These are phyloP conservation scores for Agaricus bisporus DNA, from an alignment of 768 basidiomycete genomes.

Conservation along the genomic window DNA sequence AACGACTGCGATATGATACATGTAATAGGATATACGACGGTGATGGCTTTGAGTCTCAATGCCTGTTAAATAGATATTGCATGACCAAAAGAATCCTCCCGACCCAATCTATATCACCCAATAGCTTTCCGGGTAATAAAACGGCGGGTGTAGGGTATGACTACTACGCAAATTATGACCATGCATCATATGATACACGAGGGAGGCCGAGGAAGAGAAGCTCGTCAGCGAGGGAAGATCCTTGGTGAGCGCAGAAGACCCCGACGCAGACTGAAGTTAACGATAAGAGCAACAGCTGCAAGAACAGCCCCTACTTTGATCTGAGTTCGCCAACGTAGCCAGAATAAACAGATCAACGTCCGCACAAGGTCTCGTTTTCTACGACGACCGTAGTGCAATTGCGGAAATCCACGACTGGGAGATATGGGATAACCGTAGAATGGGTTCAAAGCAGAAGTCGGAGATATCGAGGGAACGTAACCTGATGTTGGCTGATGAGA, in stretches of 20 bases:
- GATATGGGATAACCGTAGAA: constrained; percentile 68
- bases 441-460: constrained; percentile 61
- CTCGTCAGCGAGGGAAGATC: constrained; percentile 3
- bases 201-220: constrained; percentile 1
- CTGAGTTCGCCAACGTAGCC: constrained; percentile 55
- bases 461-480: constrained; percentile 31
- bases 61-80: not conserved
- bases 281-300: constrained; percentile 20
- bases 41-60: not conserved
- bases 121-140: not conserved
- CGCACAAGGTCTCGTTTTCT: constrained; percentile 62
- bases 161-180: not conserved
- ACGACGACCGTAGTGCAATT: constrained; percentile 53
- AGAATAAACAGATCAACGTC: constrained; percentile 59
- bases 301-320: constrained; percentile 30
- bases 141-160: not conserved
- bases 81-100: not conserved
- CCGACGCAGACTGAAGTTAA: constrained; percentile 20
- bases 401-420: constrained; percentile 25
- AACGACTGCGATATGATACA: not conserved
- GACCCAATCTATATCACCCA: not conserved
- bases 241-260: constrained; percentile 15
- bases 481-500: constrained; percentile 15
- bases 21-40: not conserved
- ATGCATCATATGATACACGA: not conserved